Conservation (phyloP, 306 rosid genomes). For the Medicago arabica region DNA sequence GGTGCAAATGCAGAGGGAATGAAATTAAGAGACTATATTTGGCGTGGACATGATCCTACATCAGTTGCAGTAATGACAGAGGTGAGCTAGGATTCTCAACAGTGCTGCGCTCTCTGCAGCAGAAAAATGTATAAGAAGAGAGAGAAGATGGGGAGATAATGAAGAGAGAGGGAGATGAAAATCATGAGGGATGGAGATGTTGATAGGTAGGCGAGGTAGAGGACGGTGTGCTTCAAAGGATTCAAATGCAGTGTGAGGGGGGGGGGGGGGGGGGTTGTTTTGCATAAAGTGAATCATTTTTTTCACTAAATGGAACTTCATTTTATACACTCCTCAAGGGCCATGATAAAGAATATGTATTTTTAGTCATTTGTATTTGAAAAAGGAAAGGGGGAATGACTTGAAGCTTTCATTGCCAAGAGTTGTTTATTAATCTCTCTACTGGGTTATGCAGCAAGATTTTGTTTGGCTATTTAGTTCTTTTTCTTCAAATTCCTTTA, state of each 20-base stretch:
- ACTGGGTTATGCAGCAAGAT: constrained; percentile 24
- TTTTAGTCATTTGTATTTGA: constrained; percentile 27
- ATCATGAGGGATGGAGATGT: background rate
- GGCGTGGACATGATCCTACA: constrained; percentile 99
- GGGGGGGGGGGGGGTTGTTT: background rate
- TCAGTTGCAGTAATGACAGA: constrained; percentile 99
- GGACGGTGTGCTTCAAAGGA: background rate
- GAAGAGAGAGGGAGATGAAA: background rate
- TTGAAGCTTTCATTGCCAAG: constrained; percentile 13
- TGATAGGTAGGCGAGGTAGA: background rate
- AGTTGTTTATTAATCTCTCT: constrained; percentile 28
- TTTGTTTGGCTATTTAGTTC: constrained; percentile 31
- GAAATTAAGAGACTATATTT: constrained; percentile 85
- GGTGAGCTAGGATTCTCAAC: constrained; percentile 51
- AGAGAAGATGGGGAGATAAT: background rate
- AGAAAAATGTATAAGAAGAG: background rate
- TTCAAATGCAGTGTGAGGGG: background rate
- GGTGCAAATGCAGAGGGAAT: constrained; percentile 98
- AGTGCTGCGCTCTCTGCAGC: background rate
- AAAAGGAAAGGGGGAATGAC: background rate
- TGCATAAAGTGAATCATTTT: constrained; percentile 9
- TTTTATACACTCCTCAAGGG: constrained; percentile 3
- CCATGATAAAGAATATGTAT: constrained; percentile 30
- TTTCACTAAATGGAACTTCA: constrained; percentile 16
- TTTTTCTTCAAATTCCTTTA: constrained; percentile 4